phyloP scores from a whole-genome alignment of 225 moss, liverwort and hornwort species.

The Straminergon stramineum region DNA sequence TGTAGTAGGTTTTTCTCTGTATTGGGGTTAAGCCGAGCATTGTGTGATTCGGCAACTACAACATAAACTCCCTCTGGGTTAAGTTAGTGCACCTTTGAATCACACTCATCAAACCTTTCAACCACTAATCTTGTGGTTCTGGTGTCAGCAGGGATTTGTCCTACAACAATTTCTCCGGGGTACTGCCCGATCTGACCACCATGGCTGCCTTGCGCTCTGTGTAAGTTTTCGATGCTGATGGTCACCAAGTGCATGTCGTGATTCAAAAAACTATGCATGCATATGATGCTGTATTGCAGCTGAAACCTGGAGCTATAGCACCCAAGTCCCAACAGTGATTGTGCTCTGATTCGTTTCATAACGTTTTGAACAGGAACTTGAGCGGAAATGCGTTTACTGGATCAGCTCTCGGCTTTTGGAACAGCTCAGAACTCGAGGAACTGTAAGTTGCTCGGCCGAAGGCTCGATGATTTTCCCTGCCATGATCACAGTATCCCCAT shows the following conservation, averaged over 20 bases:
- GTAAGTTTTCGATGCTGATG: not conserved
- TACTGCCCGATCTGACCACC: not conserved
- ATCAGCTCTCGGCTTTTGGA: not conserved
- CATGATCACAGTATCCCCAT: not conserved
- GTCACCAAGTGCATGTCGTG: no score
- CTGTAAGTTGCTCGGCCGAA: not conserved
- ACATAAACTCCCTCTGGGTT: not conserved
- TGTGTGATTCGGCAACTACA: not conserved
- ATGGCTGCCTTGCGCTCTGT: not conserved
- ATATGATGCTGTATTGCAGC: not conserved
- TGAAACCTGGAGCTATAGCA: not conserved
- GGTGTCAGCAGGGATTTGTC: conserved; percentile 2
- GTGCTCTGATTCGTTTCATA: not conserved
- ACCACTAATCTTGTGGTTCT: not conserved
- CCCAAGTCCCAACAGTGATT: not conserved
- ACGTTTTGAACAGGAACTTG: not conserved
- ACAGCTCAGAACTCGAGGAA: not conserved
- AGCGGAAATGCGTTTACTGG: conserved; percentile 7
- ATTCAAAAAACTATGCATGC: not conserved
- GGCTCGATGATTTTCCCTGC: not conserved
- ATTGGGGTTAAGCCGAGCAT: not conserved
- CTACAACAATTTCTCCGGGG: not conserved
- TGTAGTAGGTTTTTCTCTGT: not conserved
- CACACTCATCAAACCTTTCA: not conserved
- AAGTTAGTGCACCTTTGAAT: no score